Evolutionary conservation across 179 eudicot species (phyloP).

Genomic region (Actinidia arguta): DNA sequence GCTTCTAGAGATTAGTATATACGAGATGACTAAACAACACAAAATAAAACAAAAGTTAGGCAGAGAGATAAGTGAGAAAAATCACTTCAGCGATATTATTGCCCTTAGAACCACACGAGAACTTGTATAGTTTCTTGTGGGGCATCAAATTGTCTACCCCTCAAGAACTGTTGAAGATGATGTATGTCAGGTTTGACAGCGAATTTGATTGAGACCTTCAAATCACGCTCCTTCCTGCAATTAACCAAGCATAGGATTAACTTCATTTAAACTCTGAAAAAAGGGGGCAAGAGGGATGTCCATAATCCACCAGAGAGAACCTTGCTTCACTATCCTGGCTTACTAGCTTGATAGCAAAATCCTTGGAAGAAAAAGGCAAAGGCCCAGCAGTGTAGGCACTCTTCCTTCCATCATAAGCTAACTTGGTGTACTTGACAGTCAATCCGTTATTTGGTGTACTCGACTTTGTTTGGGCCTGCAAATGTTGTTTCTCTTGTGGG

Average conservation of each 20-base stretch:
- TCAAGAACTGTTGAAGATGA: conserved; percentile 54
- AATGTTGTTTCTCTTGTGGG: no score
- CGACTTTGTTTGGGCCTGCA: no score
- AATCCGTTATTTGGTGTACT: no score
- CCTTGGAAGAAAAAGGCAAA: conserved; percentile 62
- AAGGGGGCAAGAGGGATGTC: background rate
- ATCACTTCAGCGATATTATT: conserved; percentile 49
- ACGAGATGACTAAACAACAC: background rate
- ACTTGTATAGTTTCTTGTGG: conserved; percentile 83
- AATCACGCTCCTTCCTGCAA: conserved; percentile 54
- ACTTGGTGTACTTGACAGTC: no score
- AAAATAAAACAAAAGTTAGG: background rate
- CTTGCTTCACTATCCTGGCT: conserved; percentile 32
- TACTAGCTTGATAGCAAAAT: conserved; percentile 55
- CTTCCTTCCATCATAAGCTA: conserved; percentile 89
- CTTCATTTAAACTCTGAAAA: background rate
- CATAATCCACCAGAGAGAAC: conserved; percentile 15
- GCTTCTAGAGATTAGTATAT: background rate
- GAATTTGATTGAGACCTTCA: conserved; percentile 63
- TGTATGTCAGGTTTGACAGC: conserved; percentile 53
- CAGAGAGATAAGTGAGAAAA: background rate
- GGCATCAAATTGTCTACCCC: conserved; percentile 42
- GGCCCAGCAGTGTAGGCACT: conserved; percentile 76
- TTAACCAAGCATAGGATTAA: conserved; percentile 2
- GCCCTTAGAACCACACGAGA: conserved; percentile 75